These are phyloP conservation scores for Ustilago trichophora DNA, from an alignment of 1,284 basidiomycete species.

Conservation along the genomic window DNA sequence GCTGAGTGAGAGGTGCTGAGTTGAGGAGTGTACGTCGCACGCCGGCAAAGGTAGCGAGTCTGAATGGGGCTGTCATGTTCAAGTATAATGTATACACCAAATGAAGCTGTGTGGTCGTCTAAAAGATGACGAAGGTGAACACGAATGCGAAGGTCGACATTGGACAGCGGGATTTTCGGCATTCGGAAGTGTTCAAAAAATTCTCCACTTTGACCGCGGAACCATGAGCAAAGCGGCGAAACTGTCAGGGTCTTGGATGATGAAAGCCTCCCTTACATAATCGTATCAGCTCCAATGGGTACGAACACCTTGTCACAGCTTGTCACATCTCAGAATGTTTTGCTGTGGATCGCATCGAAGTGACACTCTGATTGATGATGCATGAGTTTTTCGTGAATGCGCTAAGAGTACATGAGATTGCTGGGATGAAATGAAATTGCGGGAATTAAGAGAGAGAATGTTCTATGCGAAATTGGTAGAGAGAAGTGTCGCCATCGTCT, in stretches of 20 bases:
- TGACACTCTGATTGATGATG: no score
- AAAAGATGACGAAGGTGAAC: background rate
- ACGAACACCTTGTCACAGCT: no score
- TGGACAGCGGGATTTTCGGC: no score
- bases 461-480: background rate
- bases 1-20: background rate
- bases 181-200: conserved; percentile 13
- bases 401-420: background rate
- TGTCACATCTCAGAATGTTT: no score
- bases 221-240: no score
- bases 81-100: no score
- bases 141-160: background rate
- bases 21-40: conserved; percentile 1
- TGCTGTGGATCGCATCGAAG: no score
- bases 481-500: background rate
- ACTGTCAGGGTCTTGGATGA: background rate
- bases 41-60: no score
- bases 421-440: background rate
- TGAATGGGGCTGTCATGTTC: no score
- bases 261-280: background rate
- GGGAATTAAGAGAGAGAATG: background rate
- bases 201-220: background rate
- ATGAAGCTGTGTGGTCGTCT: background rate
- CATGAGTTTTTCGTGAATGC: background rate
- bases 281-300: no score